phyloP scores from a whole-genome alignment of 202 grass and related monocot genomes.

The Panicum hallii region DNA sequence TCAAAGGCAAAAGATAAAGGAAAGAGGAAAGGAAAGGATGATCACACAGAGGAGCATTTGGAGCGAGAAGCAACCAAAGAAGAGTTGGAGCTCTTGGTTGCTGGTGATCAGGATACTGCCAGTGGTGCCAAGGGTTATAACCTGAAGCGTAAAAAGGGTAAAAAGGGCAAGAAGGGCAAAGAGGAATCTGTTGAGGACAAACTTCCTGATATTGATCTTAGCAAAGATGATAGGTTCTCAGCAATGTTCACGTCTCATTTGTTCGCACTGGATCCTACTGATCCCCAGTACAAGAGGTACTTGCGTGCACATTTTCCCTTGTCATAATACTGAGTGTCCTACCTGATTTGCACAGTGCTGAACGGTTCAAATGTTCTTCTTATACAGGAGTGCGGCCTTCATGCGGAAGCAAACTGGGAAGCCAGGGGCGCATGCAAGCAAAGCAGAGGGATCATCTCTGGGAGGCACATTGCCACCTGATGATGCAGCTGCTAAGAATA shows the following conservation, averaged over 20 bases:
- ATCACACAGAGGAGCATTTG: slow-evolving; percentile 45
- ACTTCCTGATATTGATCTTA: slow-evolving; percentile 68
- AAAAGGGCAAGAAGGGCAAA: slow-evolving; percentile 77
- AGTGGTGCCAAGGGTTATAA: slow-evolving; percentile 79
- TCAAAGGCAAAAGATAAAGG: slow-evolving; percentile 51
- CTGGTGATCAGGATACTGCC: slow-evolving; percentile 62
- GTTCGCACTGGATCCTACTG: slow-evolving; percentile 77
- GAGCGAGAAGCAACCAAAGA: slow-evolving; percentile 75
- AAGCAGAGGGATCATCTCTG: slow-evolving; percentile 28
- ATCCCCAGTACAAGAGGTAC: slow-evolving; percentile 95
- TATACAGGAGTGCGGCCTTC: slow-evolving; percentile 52
- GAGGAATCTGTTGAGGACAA: slow-evolving; percentile 58
- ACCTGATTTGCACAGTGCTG: slow-evolving; percentile 7
- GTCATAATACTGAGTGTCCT: background rate
- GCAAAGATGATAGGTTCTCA: slow-evolving; percentile 76
- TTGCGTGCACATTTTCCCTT: background rate
- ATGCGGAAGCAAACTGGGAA: slow-evolving; percentile 53
- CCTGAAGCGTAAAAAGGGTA: slow-evolving; percentile 70
- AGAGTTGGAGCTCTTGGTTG: slow-evolving; percentile 86
- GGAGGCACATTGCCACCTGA: slow-evolving; percentile 34
- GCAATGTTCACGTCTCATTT: slow-evolving; percentile 65
- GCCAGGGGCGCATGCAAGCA: background rate
- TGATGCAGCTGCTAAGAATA: background rate
- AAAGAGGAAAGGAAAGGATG: slow-evolving; percentile 53
- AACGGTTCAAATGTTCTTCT: background rate